Conservation (phyloP, 148 eudicot species). For the Polygonum aviculare region DNA sequence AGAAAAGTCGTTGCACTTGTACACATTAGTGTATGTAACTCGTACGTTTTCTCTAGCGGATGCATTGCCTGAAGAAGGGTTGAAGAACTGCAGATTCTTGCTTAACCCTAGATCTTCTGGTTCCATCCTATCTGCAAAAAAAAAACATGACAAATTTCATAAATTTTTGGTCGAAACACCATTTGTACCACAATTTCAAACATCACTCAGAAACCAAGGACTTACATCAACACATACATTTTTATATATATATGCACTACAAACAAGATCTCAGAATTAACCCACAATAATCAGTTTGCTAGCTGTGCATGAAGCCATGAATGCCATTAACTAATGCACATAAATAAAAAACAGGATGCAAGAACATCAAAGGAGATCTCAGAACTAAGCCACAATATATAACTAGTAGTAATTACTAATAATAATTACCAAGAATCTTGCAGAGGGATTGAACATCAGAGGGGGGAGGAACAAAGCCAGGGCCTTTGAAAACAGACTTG, state of each 20-base stretch:
- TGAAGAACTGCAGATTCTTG: constrained; percentile 49
- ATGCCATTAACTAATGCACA: not conserved
- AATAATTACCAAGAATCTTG: constrained; percentile 42
- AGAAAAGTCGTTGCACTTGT: constrained; percentile 47
- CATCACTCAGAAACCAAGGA: too few relatives aligned
- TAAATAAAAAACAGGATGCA: too few relatives aligned
- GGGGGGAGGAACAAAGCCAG: constrained; percentile 53
- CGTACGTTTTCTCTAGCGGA: constrained; percentile 23
- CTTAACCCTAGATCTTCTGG: constrained; percentile 81
- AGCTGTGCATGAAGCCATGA: not conserved
- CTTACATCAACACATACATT: too few relatives aligned
- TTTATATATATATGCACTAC: too few relatives aligned
- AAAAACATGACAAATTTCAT: not conserved
- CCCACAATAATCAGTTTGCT: too few relatives aligned
- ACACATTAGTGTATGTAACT: constrained; percentile 54
- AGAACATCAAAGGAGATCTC: too few relatives aligned
- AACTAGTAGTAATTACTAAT: not conserved
- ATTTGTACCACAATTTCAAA: too few relatives aligned
- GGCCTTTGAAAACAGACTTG: constrained; percentile 50
- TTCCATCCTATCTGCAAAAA: constrained; percentile 46
- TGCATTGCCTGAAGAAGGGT: constrained; percentile 19
- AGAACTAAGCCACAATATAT: too few relatives aligned
- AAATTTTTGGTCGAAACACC: too few relatives aligned
- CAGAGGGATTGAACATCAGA: constrained; percentile 42
- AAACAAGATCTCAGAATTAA: too few relatives aligned